phyloP scores from a whole-genome alignment of 371 early-diverging fungal genomes.

The Mortierella sp. region DNA sequence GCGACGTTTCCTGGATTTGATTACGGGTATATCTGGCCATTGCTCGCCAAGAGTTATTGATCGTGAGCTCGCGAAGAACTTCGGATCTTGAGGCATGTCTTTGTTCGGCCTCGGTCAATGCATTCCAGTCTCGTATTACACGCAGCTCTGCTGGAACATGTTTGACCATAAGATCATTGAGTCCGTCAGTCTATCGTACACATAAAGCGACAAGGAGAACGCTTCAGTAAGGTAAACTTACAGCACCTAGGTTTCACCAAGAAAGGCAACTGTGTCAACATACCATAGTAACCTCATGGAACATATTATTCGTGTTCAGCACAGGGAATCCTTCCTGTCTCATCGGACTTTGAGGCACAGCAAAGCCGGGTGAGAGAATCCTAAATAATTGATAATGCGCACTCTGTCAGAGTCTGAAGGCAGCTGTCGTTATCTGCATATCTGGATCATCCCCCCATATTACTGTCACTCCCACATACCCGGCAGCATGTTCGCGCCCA shows the following conservation, averaged over 20 bases:
- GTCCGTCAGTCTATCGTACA: conserved; percentile 59
- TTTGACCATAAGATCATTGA: conserved; percentile 64
- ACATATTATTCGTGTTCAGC: conserved; percentile 48
- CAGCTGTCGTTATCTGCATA: not conserved
- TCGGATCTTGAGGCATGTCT: conserved; percentile 50
- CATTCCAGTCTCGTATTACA: conserved; percentile 59
- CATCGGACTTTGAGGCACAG: conserved; percentile 27
- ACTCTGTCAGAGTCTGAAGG: not conserved
- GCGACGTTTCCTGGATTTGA: conserved; percentile 61
- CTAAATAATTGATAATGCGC: not conserved
- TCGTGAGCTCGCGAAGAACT: conserved; percentile 54
- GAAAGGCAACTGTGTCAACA: too few species aligned
- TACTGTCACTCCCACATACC: conserved; percentile 5
- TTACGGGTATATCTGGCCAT: conserved; percentile 68
- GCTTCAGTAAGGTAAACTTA: too few species aligned
- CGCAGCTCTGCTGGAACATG: conserved; percentile 66
- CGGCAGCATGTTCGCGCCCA: conserved; percentile 14
- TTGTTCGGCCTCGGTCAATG: conserved; percentile 40
- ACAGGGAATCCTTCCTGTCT: conserved; percentile 36
- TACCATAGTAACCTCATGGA: conserved; percentile 71
- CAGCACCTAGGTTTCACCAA: too few species aligned
- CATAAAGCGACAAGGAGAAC: not conserved
- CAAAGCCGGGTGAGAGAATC: conserved; percentile 31
- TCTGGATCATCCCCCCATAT: not conserved
- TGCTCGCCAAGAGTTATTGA: conserved; percentile 70